Conservation (phyloP, 148 eudicot species). For the Cornus suecica region DNA sequence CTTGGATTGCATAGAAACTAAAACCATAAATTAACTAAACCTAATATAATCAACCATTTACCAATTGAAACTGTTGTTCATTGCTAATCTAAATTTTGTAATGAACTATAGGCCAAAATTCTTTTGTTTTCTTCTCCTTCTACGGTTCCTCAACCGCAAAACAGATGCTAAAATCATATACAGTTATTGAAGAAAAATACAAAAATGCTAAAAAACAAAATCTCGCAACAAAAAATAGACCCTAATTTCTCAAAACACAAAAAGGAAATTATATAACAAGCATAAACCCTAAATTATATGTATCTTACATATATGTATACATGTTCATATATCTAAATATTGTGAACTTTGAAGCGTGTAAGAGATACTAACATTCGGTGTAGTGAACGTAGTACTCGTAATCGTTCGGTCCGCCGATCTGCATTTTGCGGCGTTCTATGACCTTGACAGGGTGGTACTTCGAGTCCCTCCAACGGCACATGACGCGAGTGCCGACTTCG, state of each 20-base stretch:
- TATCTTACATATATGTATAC: too few relatives aligned
- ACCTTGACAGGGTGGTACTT: slow-evolving; percentile 88
- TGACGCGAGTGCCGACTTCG: slow-evolving; percentile 79
- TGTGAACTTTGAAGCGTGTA: not conserved
- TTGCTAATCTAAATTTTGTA: too few relatives aligned
- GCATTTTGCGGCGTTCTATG: slow-evolving; percentile 71
- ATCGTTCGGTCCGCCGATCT: slow-evolving; percentile 42
- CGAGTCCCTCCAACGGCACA: slow-evolving; percentile 85
- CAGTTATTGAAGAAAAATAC: too few relatives aligned
- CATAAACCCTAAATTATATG: too few relatives aligned
- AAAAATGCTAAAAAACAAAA: too few relatives aligned
- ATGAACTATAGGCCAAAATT: too few relatives aligned
- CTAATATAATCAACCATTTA: not conserved
- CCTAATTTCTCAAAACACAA: slow-evolving; percentile 1
- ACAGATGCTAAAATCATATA: too few relatives aligned
- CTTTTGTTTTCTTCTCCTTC: too few relatives aligned
- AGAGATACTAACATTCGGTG: slow-evolving; percentile 65
- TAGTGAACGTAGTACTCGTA: slow-evolving; percentile 96
- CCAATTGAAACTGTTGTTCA: too few relatives aligned
- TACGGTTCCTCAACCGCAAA: too few relatives aligned
- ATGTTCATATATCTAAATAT: too few relatives aligned
- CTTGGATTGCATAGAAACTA: not conserved
- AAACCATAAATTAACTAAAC: not conserved
- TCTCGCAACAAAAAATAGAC: slow-evolving; percentile 5
- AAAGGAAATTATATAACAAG: too few relatives aligned